Evolutionary conservation across 805 yeast genomes (phyloP).

Genomic region (Yamadazyma phyllophila): DNA sequence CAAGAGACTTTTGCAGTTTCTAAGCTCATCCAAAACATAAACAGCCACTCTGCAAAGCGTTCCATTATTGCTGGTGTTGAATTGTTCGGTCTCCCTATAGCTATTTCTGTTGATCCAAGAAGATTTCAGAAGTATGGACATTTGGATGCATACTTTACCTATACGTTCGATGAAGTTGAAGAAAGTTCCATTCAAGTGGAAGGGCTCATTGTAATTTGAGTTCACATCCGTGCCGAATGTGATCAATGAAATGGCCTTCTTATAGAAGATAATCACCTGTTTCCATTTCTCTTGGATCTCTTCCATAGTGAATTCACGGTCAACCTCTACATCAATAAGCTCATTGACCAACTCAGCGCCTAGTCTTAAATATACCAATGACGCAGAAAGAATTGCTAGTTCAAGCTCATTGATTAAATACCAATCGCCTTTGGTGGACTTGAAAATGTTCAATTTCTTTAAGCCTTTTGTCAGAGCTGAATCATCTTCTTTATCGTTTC

Average conservation of each 20-base stretch:
- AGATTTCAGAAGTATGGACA: slow-evolving; percentile 38
- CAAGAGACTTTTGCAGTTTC: slow-evolving; percentile 20
- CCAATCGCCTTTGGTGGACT: slow-evolving; percentile 22
- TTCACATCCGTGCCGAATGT: slow-evolving; percentile 15
- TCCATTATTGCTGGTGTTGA: slow-evolving; percentile 30
- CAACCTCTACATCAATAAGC: slow-evolving; percentile 21
- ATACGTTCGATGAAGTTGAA: slow-evolving; percentile 23
- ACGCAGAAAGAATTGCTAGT: slow-evolving; percentile 20
- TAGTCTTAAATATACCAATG: slow-evolving; percentile 29
- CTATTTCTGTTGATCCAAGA: slow-evolving; percentile 35
- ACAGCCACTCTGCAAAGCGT: slow-evolving; percentile 46
- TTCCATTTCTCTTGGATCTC: slow-evolving; percentile 34
- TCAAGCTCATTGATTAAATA: slow-evolving; percentile 30
- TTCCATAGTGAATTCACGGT: slow-evolving; percentile 2
- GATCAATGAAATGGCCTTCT: slow-evolving; percentile 27
- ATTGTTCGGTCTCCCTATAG: slow-evolving; percentile 19
- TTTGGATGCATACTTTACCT: slow-evolving; percentile 32
- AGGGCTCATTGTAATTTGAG: not conserved
- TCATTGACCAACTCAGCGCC: slow-evolving; percentile 38
- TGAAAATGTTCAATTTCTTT: slow-evolving; percentile 1
- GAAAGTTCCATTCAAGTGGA: slow-evolving; percentile 8
- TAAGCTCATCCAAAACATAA: slow-evolving; percentile 34
- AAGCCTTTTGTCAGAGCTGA: not conserved
- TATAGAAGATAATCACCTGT: slow-evolving; percentile 31
- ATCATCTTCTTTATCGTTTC: not conserved